phyloP scores from a whole-genome alignment of 2,329 filamentous ascomycete genomes.

The Fusarium fujikuroi region DNA sequence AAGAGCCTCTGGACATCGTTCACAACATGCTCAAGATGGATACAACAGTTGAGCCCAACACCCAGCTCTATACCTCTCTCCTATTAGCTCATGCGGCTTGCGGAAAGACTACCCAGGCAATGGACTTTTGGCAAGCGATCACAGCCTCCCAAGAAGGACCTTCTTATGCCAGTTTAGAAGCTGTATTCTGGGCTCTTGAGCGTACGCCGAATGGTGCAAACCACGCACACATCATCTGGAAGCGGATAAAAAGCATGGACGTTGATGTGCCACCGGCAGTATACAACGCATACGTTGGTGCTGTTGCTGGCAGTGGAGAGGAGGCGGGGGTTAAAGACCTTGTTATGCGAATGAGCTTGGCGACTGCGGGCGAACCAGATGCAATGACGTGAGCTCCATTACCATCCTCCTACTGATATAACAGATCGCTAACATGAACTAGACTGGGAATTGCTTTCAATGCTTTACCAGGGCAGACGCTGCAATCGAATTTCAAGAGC shows the following conservation, averaged over 20 bases:
- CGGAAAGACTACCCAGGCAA: constrained; percentile 71
- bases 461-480: constrained; percentile 70
- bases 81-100: constrained; percentile 86
- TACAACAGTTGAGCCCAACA: constrained; percentile 79
- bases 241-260: constrained; percentile 76
- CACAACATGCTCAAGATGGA: constrained; percentile 98
- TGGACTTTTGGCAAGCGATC: constrained; percentile 87
- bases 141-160: constrained; percentile 87
- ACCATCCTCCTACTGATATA: background rate
- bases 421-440: constrained; percentile 26
- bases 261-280: constrained; percentile 79
- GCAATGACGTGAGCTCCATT: constrained; percentile 71
- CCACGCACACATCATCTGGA: constrained; percentile 76
- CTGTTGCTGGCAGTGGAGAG: constrained; percentile 77
- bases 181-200: constrained; percentile 84
- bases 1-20: constrained; percentile 76
- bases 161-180: constrained; percentile 80
- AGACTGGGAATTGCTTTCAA: constrained; percentile 83
- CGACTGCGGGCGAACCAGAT: constrained; percentile 75
- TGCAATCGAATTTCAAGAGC: constrained; percentile 75
- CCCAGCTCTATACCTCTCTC: constrained; percentile 81
- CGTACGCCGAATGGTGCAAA: constrained; percentile 65
- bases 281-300: constrained; percentile 80
- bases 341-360: constrained; percentile 73
- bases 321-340: constrained; percentile 74